phyloP scores from a whole-genome alignment of 2,329 filamentous ascomycete genomes.

The Penicillium crustosum region DNA sequence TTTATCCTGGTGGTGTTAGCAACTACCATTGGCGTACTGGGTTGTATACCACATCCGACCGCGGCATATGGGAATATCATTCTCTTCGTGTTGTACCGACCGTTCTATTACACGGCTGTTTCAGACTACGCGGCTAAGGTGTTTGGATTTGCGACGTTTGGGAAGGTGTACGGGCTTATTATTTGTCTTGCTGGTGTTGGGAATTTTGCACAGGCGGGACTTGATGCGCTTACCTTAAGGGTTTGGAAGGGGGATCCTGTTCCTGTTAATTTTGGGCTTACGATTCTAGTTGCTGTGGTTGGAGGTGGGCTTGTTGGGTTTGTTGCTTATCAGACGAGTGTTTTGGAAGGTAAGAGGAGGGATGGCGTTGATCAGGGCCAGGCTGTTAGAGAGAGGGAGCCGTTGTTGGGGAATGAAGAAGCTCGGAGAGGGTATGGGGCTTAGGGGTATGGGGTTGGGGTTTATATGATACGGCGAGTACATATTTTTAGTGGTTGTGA shows the following conservation, averaged over 20 bases:
- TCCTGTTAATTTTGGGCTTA: conserved; percentile 71
- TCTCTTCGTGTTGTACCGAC: conserved; percentile 80
- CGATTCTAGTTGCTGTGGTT: conserved; percentile 61
- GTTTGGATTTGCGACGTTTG: conserved; percentile 88
- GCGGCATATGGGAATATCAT: conserved; percentile 71
- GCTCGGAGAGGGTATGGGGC: not conserved
- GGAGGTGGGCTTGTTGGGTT: conserved; percentile 67
- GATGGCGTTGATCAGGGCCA: not conserved
- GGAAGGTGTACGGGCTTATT: conserved; percentile 88
- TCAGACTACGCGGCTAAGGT: conserved; percentile 89
- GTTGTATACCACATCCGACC: conserved; percentile 70
- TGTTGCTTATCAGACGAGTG: conserved; percentile 55
- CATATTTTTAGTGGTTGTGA: not conserved
- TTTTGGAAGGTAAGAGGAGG: conserved; percentile 14
- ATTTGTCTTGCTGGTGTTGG: conserved; percentile 81
- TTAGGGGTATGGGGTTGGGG: not conserved
- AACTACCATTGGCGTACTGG: conserved; percentile 73
- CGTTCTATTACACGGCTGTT: conserved; percentile 85
- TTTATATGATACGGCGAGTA: not conserved
- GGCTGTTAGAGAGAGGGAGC: conserved; percentile 2
- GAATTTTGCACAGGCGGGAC: conserved; percentile 78
- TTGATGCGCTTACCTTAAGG: conserved; percentile 76
- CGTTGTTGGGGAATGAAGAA: not conserved
- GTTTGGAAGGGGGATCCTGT: conserved; percentile 70
- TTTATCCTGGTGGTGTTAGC: conserved; percentile 67